phyloP scores from a whole-genome alignment of 345 rosid genomes.

The Barbarea vulgaris region DNA sequence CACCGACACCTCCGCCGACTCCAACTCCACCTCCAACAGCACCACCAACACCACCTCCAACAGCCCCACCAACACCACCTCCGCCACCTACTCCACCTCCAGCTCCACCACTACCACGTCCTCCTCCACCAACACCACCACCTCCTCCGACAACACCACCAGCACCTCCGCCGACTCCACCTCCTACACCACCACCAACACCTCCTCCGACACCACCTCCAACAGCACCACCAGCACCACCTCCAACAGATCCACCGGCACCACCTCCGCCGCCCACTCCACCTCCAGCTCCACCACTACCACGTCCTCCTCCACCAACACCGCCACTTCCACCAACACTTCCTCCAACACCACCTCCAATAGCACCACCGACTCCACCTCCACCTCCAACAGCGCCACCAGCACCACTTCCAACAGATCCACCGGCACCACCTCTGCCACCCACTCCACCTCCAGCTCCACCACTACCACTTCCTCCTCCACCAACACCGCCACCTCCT shows the following conservation, averaged over 20 bases:
- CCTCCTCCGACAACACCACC: too few species aligned
- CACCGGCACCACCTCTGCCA: not conserved
- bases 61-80: conserved; percentile 42
- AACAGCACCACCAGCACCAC: conserved; percentile 11
- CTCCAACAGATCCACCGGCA: not conserved
- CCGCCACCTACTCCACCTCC: not conserved
- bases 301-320: conserved; percentile 19
- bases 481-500: conserved; percentile 9
- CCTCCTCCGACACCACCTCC: conserved; percentile 4
- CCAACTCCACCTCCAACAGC: not conserved
- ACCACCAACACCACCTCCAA: not conserved
- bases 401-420: not conserved
- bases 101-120: not conserved
- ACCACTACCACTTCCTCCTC: conserved; percentile 18
- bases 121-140: not conserved
- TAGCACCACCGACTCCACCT: not conserved
- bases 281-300: conserved; percentile 18
- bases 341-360: not conserved
- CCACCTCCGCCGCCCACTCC: not conserved
- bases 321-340: not conserved
- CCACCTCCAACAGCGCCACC: not conserved
- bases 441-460: not conserved
- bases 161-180: conserved; percentile 15
- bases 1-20: not conserved
- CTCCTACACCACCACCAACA: not conserved